Conservation (phyloP, 139 green algal species). For the Chlamydomonas incerta region DNA sequence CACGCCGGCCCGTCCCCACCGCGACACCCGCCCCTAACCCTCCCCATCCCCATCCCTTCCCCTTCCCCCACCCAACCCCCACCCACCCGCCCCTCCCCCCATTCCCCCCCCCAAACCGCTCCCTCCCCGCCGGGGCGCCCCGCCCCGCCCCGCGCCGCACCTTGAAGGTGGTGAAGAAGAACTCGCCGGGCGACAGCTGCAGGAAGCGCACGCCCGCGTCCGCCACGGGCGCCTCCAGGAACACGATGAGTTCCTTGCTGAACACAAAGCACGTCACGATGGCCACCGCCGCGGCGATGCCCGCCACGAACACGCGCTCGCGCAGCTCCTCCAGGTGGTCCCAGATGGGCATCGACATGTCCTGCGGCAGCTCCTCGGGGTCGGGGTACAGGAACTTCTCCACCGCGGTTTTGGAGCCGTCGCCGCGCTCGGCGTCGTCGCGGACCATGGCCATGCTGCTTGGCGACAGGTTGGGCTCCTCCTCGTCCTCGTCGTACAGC, state of each 20-base stretch:
- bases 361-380: slow-evolving; percentile 85
- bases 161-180: slow-evolving; percentile 99
- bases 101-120: too few relatives aligned
- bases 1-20: too few relatives aligned
- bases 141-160: slow-evolving; percentile 46
- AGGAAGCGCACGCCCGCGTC: slow-evolving; percentile 95
- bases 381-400: slow-evolving; percentile 87
- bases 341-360: slow-evolving; percentile 93
- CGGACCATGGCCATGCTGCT: too few relatives aligned
- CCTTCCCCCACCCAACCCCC: too few relatives aligned
- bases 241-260: slow-evolving; percentile 91
- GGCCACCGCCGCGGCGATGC: slow-evolving; percentile 67
- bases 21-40: too few relatives aligned
- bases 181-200: slow-evolving; percentile 96
- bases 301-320: slow-evolving; percentile 84
- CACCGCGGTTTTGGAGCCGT: slow-evolving; percentile 42
- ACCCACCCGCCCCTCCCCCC: too few relatives aligned
- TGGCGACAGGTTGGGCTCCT: slow-evolving; percentile 21
- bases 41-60: too few relatives aligned
- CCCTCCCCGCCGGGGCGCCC: too few relatives aligned
- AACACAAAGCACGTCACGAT: slow-evolving; percentile 93
- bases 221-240: slow-evolving; percentile 95
- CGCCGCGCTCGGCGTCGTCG: not conserved
- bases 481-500: not conserved
- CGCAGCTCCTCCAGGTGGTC: slow-evolving; percentile 91